Base-by-base conservation (phyloP, 139 green algal species). In the Parachlorella kessleri region DNA sequence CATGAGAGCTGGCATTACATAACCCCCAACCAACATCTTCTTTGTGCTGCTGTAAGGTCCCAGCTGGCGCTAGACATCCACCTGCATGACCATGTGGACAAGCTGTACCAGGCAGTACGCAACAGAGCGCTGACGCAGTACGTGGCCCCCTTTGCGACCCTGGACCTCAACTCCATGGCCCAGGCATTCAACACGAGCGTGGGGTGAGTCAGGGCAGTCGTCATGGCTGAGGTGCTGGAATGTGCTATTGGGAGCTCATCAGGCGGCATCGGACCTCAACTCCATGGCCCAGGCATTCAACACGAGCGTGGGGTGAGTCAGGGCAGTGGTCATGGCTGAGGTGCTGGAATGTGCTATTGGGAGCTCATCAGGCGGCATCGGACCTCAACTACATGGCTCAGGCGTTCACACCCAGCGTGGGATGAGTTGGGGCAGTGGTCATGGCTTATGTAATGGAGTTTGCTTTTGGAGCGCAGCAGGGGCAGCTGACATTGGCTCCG, bases 91-190 rank as follows among this genome's bases (percentile, higher is more conserved):
- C 93, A 98, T 82, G 81, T 97, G 36, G 78, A 86, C 1, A 8
- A 80, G 24, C 88, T 98, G n/a, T 93, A 91, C 70, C 73, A 76
- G 59, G 70, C 83, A 33, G 91, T 97, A n/a, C 87, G 94, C 54
- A 84, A 88, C 78, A 89, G 83, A 28, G 95, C 95, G 23, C 75
- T 98, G 48, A 91, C 94, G 38, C 69, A 98, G 86, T 98, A 98
- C 86, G 88, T 83, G 3, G 82, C 87, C 3, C 95, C 95, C 48
- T 99, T 97, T 87, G 90, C 83, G 6, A 90, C 86, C 18, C 92
- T 99, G 32, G 81, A 93, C 71, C 87, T 99, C 42, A 38, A 53
- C 9, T 84, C 76, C 65, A 99, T 99, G 96, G 92, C 92, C 6
- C 70, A 70, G 0, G 89, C 92, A 28, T 97, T 97, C 78, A 92